A percentile compares a stretch with the other conserved stretches of the same genome.
phyloP scores from a whole-genome alignment of 495 filamentous ascomycete species.

The Trichoderma orchidacearum region DNA sequence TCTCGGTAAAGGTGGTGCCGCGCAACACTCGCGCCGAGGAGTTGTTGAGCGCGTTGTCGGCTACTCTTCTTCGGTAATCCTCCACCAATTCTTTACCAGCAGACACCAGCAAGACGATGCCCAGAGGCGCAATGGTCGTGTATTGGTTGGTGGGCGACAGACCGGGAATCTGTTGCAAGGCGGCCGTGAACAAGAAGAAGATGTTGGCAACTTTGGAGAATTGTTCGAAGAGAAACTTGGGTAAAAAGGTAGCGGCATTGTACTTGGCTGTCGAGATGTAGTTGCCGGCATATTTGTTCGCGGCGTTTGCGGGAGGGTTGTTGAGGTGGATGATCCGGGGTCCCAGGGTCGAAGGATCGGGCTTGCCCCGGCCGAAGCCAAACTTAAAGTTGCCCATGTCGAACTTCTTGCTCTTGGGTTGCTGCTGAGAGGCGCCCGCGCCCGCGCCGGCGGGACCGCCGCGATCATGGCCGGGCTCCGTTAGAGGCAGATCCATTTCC shows the following conservation, averaged over 20 bases:
- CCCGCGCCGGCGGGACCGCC: not conserved
- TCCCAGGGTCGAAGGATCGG: conserved; percentile 79
- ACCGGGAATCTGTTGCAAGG: conserved; percentile 87
- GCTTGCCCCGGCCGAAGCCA: conserved; percentile 75
- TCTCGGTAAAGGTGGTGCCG: conserved; percentile 74
- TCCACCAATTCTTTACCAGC: conserved; percentile 92
- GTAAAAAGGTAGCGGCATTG: conserved; percentile 86
- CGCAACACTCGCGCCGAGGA: conserved; percentile 75
- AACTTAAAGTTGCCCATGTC: conserved; percentile 75
- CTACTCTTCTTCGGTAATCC: conserved; percentile 79
- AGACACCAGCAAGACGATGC: conserved; percentile 81
- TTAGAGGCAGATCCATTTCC: conserved; percentile 95
- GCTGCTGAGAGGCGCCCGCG: conserved; percentile 15
- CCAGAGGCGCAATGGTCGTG: conserved; percentile 89
- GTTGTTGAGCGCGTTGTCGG: conserved; percentile 77
- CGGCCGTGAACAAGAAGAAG: conserved; percentile 98
- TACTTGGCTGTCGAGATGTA: conserved; percentile 97
- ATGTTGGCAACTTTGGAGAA: conserved; percentile 99
- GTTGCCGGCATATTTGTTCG: conserved; percentile 86
- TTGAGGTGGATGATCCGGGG: conserved; percentile 93
- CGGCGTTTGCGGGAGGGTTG: conserved; percentile 84
- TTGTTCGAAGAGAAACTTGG: conserved; percentile 97
- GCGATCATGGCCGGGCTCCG: conserved; percentile 45
- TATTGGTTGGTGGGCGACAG: conserved; percentile 90
- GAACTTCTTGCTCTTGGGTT: conserved; percentile 41